Evolutionary conservation across 345 rosid genomes (phyloP), one percentile per base, ranked within the genome.

Genomic region (Pseudoturritis turrita): DNA sequence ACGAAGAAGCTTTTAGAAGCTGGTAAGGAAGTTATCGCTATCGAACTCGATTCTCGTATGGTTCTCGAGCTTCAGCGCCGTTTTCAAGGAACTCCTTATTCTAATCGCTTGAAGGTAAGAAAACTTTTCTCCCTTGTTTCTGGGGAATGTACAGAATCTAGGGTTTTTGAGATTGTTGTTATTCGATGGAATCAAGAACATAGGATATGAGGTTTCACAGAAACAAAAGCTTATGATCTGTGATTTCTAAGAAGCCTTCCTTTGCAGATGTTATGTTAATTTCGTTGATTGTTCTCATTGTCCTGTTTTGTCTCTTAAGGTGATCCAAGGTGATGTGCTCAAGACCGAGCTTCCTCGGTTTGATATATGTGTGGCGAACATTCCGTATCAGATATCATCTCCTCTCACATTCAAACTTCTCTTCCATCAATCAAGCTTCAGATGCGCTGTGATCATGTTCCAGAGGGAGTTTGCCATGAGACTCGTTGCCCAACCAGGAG

Each of bases 391-490:
- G 74, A 91, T 91, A 57, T 94, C 96, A 2, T 91, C 97, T 36
- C 98, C 97, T 4, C 96, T 94, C 39, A 86, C 89, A 0, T 91
- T 91, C 82, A 94, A 94, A 77, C 79, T 91, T 28, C 62, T 94
- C 77, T 84, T 77, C 66, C 97, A 89, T 70, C 90, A 83, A 10
- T 89, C 91, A 4, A 75, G 89, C 70, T 94, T 94, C 81, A 81
- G 98, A 75, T 91, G 97, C 65, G 97, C 97, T 0, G 82, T 91
- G 15, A 91, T 91, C 33, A 94, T 91, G 98, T 94, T 84, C 82
- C 97, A 94, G 67, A 86, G 86, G 44, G 98, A 94, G 80, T 94
- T 94, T 59, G 97, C 98, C 0, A 94, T 94, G 98, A 81, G 96
- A 41, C 80, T 94, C 17, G 86, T 91, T 53, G 98, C 98, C 0